These are phyloP conservation scores for Rheum nobile DNA, from an alignment of 148 eudicot species.

Conservation along the genomic window DNA sequence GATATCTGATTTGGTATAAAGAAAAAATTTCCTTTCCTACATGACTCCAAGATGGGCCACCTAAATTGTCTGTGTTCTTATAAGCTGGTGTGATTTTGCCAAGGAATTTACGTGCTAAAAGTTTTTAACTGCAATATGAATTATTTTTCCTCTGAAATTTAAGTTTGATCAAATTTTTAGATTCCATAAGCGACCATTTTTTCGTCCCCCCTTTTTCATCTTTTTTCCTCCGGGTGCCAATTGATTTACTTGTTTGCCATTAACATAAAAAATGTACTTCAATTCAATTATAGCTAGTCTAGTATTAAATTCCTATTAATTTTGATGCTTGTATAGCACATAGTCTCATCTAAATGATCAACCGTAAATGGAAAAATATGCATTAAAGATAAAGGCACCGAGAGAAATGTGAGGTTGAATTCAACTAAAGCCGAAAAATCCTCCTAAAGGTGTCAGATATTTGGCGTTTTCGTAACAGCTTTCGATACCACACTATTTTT, in stretches of 20 bases:
- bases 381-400: not conserved
- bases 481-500: not conserved
- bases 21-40: not conserved
- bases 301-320: not conserved
- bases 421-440: not conserved
- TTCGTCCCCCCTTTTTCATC: not conserved
- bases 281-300: not conserved
- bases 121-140: not conserved
- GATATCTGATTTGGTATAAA: not conserved
- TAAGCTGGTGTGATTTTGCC: not conserved
- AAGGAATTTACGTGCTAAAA: not conserved
- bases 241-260: not conserved
- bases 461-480: not conserved
- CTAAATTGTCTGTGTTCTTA: not conserved
- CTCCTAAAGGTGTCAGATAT: constrained; percentile 5
- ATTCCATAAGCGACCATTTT: not conserved
- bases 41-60: not conserved
- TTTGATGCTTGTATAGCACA: not conserved
- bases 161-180: not conserved
- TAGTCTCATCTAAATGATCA: not conserved
- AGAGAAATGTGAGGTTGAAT: constrained; percentile 2
- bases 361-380: not conserved
- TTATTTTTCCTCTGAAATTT: not conserved
- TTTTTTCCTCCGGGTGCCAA: not conserved
- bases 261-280: not conserved